phyloP scores from a whole-genome alignment of 257 asterid genomes.

The Penstemon barbatus region DNA sequence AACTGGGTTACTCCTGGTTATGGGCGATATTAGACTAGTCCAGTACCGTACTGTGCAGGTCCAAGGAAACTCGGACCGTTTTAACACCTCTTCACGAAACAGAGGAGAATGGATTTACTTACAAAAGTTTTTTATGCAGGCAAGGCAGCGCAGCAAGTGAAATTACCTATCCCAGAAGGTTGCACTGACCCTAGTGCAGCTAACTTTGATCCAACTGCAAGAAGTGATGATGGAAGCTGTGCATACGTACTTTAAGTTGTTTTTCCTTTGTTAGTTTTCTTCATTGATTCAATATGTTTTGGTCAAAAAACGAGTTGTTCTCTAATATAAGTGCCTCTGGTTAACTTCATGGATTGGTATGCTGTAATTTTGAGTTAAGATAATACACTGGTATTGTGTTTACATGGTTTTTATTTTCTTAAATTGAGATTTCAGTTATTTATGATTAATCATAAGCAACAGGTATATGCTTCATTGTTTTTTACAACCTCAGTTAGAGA shows the following conservation, averaged over 20 bases:
- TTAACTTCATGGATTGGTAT: constrained; percentile 13
- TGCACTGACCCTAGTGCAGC: constrained; percentile 62
- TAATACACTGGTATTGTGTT: constrained; percentile 1
- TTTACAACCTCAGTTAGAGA: no score
- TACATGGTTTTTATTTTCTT: not conserved
- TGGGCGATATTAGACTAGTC: no score
- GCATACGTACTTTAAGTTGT: constrained; percentile 27
- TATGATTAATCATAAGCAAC: no score
- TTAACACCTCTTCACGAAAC: no score
- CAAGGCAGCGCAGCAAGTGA: constrained; percentile 51
- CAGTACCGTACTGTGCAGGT: no score
- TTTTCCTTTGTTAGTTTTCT: not conserved
- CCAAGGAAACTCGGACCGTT: no score
- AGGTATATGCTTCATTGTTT: no score
- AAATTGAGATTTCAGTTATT: not conserved
- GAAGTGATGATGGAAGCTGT: constrained; percentile 70
- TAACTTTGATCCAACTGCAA: constrained; percentile 66
- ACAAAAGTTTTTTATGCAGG: constrained; percentile 33
- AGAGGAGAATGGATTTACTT: no score
- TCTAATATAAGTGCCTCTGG: constrained; percentile 13
- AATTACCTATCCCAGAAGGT: constrained; percentile 57
- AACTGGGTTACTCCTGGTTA: no score
- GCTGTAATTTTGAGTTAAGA: constrained; percentile 21
- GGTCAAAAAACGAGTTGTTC: not conserved
- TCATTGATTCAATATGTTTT: not conserved